Evolutionary conservation across 345 rosid species (phyloP), one percentile per base, ranked within the genome.

Genomic region (Kandelia obovata): DNA sequence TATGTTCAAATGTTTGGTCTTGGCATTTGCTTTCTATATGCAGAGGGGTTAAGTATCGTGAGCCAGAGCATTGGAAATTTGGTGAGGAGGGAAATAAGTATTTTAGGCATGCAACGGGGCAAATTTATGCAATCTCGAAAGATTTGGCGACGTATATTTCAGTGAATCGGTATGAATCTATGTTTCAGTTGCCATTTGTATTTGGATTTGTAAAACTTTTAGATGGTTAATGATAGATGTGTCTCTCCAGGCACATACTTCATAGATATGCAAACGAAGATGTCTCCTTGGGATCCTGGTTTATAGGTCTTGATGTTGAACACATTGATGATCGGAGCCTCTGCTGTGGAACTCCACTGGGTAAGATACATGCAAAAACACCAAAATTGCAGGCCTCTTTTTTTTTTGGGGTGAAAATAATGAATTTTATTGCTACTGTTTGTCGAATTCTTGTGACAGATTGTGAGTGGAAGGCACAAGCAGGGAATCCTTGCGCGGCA

Each of bases 31-130:
- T 60, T 67, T 49, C 15, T 43, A 30, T 61, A 56, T 75, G 78
- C 87, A 92, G 99, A 78, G 98, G 96, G 47, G 87, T 83, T 6
- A 90, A 87, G 82, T 90, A 92, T 76, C 91, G 86, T 4, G 99
- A 95, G 69, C 97, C 99, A 35, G 96, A 90, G 76, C 81, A 86
- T 77, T 92, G 99, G 97, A 92, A 95, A 75, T 95, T 95, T 60
- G 97, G 99, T 16, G 99, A 95, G 87, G 91, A 86, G 47, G 98
- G 96, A 21, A 95, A 87, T 68, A 92, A 89, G 77, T 92, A 92
- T 73, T 95, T 92, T 63, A 85, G 97, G 70, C 98, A 92, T 61
- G 99, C 99, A 34, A 86, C 92, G 0, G 99, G 99, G 49, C 98
- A 92, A 75, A 80, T 92, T 77, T 95, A 92, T 68, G 97, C 89